Conservation (phyloP, 148 eudicot species). For the Talinum fruticosum region DNA sequence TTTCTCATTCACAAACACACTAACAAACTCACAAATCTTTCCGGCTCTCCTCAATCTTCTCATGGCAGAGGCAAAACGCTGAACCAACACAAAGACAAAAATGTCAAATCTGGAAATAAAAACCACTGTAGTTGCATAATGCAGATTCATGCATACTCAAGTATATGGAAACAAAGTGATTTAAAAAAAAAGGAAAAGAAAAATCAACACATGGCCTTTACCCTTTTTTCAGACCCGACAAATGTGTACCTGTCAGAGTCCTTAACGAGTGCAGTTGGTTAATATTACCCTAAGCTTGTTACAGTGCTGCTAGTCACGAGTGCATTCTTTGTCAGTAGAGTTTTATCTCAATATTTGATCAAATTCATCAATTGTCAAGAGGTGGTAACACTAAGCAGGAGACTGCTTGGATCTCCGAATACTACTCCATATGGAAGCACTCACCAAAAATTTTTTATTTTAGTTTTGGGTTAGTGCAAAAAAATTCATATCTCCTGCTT, state of each 20-base stretch:
- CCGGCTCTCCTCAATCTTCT: conserved; percentile 89
- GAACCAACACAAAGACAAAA: conserved; percentile 11
- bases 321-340: no score
- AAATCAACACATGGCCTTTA: no score
- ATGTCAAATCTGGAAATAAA: not conserved
- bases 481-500: not conserved
- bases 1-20: conserved; percentile 87
- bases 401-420: no score
- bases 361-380: no score
- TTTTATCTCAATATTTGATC: no score
- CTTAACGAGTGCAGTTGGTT: not conserved
- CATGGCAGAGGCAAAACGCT: conserved; percentile 66
- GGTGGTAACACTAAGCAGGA: no score
- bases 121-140: not conserved
- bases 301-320: not conserved
- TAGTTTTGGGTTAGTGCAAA: not conserved
- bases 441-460: no score
- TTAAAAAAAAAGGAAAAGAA: no score
- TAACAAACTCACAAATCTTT: conserved; percentile 85
- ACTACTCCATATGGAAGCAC: no score
- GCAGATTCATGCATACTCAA: not conserved
- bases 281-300: not conserved
- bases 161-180: no score
- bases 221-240: no score
- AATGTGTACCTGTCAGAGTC: not conserved